A percentile compares a stretch with the other conserved stretches of the same genome.
These are phyloP conservation scores for Ganoderma leucocontextum DNA, from an alignment of 1,284 basidiomycete species.

Conservation along the genomic window DNA sequence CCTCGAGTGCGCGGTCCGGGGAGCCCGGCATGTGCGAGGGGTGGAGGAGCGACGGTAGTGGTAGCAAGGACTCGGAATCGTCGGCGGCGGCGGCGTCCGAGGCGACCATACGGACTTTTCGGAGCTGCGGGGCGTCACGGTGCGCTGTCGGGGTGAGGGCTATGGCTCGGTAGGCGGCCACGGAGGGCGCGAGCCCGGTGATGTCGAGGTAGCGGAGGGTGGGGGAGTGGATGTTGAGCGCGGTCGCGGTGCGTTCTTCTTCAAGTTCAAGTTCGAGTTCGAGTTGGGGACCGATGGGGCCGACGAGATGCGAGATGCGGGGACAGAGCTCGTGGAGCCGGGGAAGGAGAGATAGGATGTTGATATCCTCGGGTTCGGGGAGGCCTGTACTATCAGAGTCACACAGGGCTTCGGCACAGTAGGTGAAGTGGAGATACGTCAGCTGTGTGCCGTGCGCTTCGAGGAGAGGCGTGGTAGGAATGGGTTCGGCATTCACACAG, in stretches of 20 bases:
- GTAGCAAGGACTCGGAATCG: neutral
- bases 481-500: neutral
- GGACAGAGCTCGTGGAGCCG: neutral
- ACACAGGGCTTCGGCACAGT: neutral
- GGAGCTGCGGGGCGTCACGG: neutral
- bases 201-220: constrained; percentile 5
- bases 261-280: too few relatives aligned
- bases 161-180: neutral
- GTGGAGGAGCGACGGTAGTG: neutral
- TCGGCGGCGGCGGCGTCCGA: neutral
- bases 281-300: neutral
- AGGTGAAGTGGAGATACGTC: neutral
- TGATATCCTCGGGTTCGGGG: too few relatives aligned
- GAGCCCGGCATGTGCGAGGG: neutral
- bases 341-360: neutral
- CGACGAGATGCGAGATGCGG: neutral
- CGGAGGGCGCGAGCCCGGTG: neutral
- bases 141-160: neutral
- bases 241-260: neutral
- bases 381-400: too few relatives aligned
- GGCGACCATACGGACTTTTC: neutral
- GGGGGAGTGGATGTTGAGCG: constrained; percentile 1
- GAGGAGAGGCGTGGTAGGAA: neutral
- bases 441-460: neutral
- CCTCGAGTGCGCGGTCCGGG: neutral